These are phyloP conservation scores for Daldinia sp. DNA, from an alignment of 2,329 filamentous ascomycete genomes.

Conservation along the genomic window DNA sequence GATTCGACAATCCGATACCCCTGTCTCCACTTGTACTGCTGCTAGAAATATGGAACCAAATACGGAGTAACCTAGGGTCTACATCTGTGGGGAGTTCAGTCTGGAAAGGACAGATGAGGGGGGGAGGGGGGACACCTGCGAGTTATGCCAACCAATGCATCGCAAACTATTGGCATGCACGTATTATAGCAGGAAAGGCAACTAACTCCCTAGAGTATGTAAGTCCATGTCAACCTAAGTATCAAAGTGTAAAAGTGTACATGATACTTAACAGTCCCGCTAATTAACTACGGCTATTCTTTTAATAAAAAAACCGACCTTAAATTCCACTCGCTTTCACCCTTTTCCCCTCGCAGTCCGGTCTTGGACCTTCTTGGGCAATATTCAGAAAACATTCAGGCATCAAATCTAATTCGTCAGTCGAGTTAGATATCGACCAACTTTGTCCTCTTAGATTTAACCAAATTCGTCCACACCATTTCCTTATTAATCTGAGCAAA, in stretches of 20 bases:
- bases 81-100: constrained; percentile 12
- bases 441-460: constrained; percentile 25
- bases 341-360: constrained; percentile 1
- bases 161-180: background rate
- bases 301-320: constrained; percentile 11
- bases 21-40: constrained; percentile 26
- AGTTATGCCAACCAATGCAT: too few species aligned
- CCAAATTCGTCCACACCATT: constrained; percentile 18
- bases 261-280: background rate
- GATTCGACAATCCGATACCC: constrained; percentile 35
- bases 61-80: constrained; percentile 20
- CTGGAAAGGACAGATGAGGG: constrained; percentile 1
- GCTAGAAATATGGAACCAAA: constrained; percentile 36
- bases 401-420: constrained; percentile 11
- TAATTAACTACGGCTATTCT: background rate
- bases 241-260: too few species aligned
- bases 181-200: background rate
- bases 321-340: constrained; percentile 18
- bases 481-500: constrained; percentile 30
- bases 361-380: too few species aligned
- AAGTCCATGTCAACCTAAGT: too few species aligned
- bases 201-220: too few species aligned
- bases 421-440: constrained; percentile 5
- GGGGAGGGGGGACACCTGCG: too few species aligned
- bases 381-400: background rate